Conservation (phyloP, 2,329 filamentous ascomycete genomes). For the Fusarium mangiferae region DNA sequence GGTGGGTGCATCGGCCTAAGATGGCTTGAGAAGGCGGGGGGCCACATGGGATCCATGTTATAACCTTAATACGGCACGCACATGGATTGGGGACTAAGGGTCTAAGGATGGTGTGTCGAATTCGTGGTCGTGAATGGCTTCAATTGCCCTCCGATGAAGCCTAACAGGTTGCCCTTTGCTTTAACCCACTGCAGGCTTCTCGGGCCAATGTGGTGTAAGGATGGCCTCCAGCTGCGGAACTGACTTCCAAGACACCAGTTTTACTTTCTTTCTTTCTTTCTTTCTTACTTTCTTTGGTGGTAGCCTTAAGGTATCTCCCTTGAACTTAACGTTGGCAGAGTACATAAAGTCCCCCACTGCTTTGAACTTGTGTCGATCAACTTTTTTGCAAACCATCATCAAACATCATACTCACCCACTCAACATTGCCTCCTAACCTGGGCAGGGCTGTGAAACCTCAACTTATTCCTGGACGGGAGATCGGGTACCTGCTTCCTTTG, state of each 20-base stretch:
- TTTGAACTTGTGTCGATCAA: neutral
- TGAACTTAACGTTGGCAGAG: neutral
- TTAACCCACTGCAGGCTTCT: neutral
- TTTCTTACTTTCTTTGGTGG: neutral
- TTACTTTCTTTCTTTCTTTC: neutral
- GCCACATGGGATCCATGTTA: neutral
- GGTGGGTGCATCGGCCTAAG: neutral
- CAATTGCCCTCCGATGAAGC: neutral
- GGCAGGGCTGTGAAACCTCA: neutral
- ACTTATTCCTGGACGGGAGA: neutral
- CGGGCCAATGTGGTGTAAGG: neutral
- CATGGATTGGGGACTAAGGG: neutral
- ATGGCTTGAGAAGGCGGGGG: neutral
- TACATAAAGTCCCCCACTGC: neutral
- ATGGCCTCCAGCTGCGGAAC: neutral
- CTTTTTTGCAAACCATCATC: neutral
- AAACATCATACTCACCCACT: neutral
- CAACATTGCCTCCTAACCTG: neutral
- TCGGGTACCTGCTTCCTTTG: neutral
- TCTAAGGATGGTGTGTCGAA: neutral
- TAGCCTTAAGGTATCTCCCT: neutral
- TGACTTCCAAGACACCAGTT: neutral
- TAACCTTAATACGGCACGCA: slow-evolving; percentile 5
- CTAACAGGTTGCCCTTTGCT: neutral
- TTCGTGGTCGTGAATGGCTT: neutral